A percentile compares a stretch with the other conserved stretches of the same genome.
Conservation (phyloP, 768 basidiomycete species). For the Ramaria sp. region DNA sequence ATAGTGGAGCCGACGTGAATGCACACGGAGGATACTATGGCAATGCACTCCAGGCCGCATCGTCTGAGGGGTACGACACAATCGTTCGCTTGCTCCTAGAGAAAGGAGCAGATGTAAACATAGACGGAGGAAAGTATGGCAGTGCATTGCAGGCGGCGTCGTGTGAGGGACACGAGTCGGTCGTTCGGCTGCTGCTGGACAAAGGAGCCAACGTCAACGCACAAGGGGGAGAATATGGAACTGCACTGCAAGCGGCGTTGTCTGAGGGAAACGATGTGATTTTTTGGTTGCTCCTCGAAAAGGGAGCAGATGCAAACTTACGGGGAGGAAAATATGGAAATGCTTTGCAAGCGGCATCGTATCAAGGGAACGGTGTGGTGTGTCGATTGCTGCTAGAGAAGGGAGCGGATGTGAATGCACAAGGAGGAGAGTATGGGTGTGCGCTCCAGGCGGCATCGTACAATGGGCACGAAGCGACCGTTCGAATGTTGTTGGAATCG, state of each 20-base stretch:
- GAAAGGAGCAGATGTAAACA: background rate
- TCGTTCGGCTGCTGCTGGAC: background rate
- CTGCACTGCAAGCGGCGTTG: background rate
- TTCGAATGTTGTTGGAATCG: constrained; percentile 2
- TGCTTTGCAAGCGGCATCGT: background rate
- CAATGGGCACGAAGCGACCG: background rate
- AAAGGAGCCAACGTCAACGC: background rate
- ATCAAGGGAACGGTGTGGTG: background rate
- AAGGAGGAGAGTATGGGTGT: constrained; percentile 8
- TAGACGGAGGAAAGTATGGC: background rate
- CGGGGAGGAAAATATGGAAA: constrained; percentile 1
- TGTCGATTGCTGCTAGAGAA: background rate
- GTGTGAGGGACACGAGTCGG: background rate
- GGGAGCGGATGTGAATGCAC: constrained; percentile 6
- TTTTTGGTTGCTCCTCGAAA: background rate
- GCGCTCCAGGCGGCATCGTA: constrained; percentile 1
- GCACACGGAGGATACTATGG: background rate
- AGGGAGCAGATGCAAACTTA: constrained; percentile 1
- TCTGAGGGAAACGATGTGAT: background rate
- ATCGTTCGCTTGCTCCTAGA: background rate
- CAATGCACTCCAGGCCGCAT: background rate
- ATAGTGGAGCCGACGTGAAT: background rate
- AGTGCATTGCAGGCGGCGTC: background rate
- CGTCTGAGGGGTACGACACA: background rate
- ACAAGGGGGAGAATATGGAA: background rate